Percentiles rank a stretch among this genome's conserved stretches.
These are phyloP conservation scores for Cystobasidiopsis lactophilus DNA, from an alignment of 768 basidiomycete genomes.

Conservation along the genomic window DNA sequence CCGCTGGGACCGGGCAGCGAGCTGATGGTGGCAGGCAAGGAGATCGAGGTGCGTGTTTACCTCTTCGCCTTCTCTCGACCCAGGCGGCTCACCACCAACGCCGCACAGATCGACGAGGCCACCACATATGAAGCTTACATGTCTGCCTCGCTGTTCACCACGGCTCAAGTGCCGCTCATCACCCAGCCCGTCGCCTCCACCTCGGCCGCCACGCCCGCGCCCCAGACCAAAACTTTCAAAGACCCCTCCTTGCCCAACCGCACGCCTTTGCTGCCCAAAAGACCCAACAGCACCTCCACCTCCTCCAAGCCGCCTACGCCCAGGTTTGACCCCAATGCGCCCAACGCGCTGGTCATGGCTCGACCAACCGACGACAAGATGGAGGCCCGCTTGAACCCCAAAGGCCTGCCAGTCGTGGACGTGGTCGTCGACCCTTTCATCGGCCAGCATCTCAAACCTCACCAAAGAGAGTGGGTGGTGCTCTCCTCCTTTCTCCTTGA, in stretches of 20 bases:
- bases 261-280: neutral
- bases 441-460: conserved; percentile 49
- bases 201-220: neutral
- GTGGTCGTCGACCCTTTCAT: conserved; percentile 85
- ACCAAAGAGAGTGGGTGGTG: conserved; percentile 68
- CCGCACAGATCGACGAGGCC: conserved; percentile 1
- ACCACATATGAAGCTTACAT: neutral
- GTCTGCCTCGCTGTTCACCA: neutral
- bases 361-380: conserved; percentile 47
- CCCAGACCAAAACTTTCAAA: conserved; percentile 3
- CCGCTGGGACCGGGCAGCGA: conserved; percentile 12
- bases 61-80: neutral
- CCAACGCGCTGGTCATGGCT: conserved; percentile 70
- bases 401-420: conserved; percentile 39
- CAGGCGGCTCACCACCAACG: neutral
- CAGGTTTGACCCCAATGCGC: conserved; percentile 45
- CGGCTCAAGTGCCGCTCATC: neutral
- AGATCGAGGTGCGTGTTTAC: conserved; percentile 8
- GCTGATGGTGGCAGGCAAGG: conserved; percentile 20
- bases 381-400: conserved; percentile 44
- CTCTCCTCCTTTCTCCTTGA: neutral
- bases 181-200: neutral
- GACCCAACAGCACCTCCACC: neutral
- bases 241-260: neutral
- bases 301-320: neutral